phyloP scores from a whole-genome alignment of 495 filamentous ascomycete genomes.

The Penicillium longicatenatum region DNA sequence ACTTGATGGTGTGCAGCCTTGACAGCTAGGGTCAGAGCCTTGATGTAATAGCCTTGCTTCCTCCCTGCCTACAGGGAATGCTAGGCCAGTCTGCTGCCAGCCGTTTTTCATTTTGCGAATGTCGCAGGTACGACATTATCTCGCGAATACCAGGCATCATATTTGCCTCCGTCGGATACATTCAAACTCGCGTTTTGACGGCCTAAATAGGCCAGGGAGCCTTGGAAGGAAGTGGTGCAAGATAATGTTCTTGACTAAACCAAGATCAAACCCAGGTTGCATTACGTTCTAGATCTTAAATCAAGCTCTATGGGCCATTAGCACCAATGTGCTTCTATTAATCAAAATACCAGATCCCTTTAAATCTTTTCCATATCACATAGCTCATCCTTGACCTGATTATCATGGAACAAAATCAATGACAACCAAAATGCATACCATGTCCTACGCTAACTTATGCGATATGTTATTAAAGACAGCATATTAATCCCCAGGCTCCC shows the following conservation, averaged over 20 bases:
- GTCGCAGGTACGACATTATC: slow-evolving; percentile 1
- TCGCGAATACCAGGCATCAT: neutral
- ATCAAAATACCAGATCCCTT: neutral
- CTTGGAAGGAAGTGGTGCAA: neutral
- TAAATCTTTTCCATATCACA: neutral
- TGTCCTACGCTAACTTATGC: slow-evolving; percentile 4
- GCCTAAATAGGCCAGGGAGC: neutral
- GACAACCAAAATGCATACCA: neutral
- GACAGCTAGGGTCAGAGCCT: neutral
- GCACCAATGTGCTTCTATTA: neutral
- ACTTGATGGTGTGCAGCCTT: neutral
- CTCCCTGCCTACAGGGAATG: neutral
- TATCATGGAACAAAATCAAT: too few species aligned
- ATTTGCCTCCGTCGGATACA: neutral
- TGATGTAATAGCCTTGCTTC: neutral
- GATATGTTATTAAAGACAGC: neutral
- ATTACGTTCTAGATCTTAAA: neutral
- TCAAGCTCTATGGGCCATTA: neutral
- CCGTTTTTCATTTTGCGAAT: neutral
- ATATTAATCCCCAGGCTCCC: neutral
- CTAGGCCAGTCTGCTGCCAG: neutral
- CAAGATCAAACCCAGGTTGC: neutral
- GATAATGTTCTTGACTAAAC: neutral
- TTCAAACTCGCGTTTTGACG: neutral
- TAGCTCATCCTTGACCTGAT: neutral